Conservation (phyloP, 1,139 yeast species). For the Wickerhamomyces sp. region DNA sequence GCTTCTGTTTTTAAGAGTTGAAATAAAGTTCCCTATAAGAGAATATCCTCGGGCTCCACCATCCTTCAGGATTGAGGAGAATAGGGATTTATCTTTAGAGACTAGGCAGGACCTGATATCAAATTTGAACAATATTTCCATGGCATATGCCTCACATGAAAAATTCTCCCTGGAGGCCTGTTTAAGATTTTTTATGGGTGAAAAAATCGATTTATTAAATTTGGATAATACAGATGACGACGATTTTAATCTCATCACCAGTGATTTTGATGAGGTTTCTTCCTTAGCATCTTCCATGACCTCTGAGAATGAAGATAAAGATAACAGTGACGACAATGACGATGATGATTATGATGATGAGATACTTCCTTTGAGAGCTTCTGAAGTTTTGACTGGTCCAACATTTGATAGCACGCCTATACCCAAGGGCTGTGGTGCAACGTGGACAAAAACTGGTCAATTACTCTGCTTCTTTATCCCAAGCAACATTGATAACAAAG, state of each 20-base stretch:
- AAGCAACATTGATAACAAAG: slow-evolving; percentile 36
- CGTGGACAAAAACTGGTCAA: slow-evolving; percentile 77
- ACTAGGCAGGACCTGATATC: slow-evolving; percentile 46
- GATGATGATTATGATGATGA: slow-evolving; percentile 25
- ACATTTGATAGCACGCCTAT: slow-evolving; percentile 78
- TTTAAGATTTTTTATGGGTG: slow-evolving; percentile 77
- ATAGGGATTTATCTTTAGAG: slow-evolving; percentile 54
- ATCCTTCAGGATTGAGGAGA: slow-evolving; percentile 70
- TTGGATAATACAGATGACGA: slow-evolving; percentile 22
- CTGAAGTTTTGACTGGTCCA: slow-evolving; percentile 15
- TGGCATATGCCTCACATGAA: slow-evolving; percentile 50
- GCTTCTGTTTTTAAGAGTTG: slow-evolving; percentile 65
- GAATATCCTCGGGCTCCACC: slow-evolving; percentile 64
- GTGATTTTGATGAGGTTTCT: slow-evolving; percentile 24
- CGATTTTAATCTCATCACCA: slow-evolving; percentile 26
- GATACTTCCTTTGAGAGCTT: slow-evolving; percentile 14
- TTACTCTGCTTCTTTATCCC: slow-evolving; percentile 81
- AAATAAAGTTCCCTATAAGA: slow-evolving; percentile 57
- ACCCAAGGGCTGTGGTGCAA: slow-evolving; percentile 91
- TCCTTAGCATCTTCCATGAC: slow-evolving; percentile 27
- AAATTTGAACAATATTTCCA: slow-evolving; percentile 52
- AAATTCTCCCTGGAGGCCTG: slow-evolving; percentile 79
- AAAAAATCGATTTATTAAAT: slow-evolving; percentile 52
- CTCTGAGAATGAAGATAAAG: slow-evolving; percentile 24
- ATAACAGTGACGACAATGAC: slow-evolving; percentile 23